Conservation (phyloP, 441 rosid genomes). For the Viola pubescens region DNA sequence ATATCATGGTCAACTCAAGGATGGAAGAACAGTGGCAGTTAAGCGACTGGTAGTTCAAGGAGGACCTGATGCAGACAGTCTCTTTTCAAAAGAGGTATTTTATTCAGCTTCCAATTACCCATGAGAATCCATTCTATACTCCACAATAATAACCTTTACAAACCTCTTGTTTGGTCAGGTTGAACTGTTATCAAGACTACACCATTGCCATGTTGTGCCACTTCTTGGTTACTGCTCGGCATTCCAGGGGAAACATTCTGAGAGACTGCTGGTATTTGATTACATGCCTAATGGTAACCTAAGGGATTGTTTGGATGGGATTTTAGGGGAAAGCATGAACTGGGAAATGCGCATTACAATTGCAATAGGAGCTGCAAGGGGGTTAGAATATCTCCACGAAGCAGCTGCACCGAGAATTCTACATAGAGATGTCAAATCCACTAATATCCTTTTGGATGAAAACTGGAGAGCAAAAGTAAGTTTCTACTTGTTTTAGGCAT, state of each 20-base stretch:
- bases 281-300: slow-evolving; percentile 73
- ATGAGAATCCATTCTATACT: too few species aligned
- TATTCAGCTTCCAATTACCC: slow-evolving; percentile 5
- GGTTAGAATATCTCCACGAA: slow-evolving; percentile 87
- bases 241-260: slow-evolving; percentile 61
- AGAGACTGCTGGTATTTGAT: slow-evolving; percentile 81
- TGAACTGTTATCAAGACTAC: slow-evolving; percentile 71
- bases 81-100: slow-evolving; percentile 71
- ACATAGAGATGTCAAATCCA: slow-evolving; percentile 86
- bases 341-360: slow-evolving; percentile 79
- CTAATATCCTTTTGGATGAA: slow-evolving; percentile 74
- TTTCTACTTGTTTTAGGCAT: slow-evolving; percentile 4
- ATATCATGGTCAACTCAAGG: slow-evolving; percentile 75
- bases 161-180: slow-evolving; percentile 39
- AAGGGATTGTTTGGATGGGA: slow-evolving; percentile 75
- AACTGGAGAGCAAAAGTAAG: slow-evolving; percentile 91
- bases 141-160: background rate
- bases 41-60: slow-evolving; percentile 60
- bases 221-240: slow-evolving; percentile 83
- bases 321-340: slow-evolving; percentile 49
- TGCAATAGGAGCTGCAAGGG: slow-evolving; percentile 86
- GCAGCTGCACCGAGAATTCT: slow-evolving; percentile 80
- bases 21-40: slow-evolving; percentile 72
- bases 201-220: slow-evolving; percentile 91
- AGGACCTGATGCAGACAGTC: slow-evolving; percentile 52